Percentiles rank a stretch among this genome's conserved stretches.
Evolutionary conservation across 192 early-diverging fungal species (phyloP).

Genomic region (Coemansia brasiliensis): DNA sequence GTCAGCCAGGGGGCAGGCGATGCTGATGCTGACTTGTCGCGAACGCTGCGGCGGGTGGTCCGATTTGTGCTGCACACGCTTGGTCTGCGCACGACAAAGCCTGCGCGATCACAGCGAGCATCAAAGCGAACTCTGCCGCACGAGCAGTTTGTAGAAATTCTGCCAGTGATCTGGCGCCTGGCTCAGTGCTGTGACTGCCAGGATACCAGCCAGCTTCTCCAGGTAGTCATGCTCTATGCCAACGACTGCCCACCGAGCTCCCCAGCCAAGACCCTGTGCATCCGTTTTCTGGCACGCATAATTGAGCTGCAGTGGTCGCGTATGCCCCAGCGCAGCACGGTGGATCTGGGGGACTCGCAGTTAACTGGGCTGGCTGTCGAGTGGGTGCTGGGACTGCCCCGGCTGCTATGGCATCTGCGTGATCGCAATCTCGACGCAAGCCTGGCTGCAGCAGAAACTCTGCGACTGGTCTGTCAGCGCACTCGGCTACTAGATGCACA

Average conservation of each 20-base stretch:
- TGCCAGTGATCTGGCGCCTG: conserved; percentile 39
- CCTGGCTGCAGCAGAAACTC: conserved; percentile 24
- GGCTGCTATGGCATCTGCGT: conserved; percentile 54
- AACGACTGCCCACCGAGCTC: conserved; percentile 23
- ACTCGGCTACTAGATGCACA: conserved; percentile 30
- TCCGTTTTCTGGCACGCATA: conserved; percentile 27
- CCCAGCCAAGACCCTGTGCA: conserved; percentile 38
- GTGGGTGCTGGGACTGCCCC: conserved; percentile 46
- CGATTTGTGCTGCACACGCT: conserved; percentile 26
- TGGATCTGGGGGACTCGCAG: conserved; percentile 13
- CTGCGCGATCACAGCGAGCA: not conserved
- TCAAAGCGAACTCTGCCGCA: conserved; percentile 11
- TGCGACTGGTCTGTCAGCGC: conserved; percentile 44
- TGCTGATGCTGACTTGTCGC: conserved; percentile 1
- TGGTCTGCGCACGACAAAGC: conserved; percentile 1
- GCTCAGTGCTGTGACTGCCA: conserved; percentile 14
- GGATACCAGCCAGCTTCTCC: conserved; percentile 29
- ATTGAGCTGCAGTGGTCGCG: conserved; percentile 38
- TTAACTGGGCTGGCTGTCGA: conserved; percentile 9
- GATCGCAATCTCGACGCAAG: conserved; percentile 40
- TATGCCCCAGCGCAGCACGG: conserved; percentile 1
- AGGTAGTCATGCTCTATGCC: conserved; percentile 28
- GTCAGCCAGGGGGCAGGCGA: conserved; percentile 12
- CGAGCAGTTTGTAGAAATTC: conserved; percentile 35
- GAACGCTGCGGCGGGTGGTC: conserved; percentile 11